Percentiles rank a stretch among this genome's conserved stretches.
Evolutionary conservation across 2,329 filamentous ascomycete species (phyloP).

Genomic region (Claviceps pusilla): DNA sequence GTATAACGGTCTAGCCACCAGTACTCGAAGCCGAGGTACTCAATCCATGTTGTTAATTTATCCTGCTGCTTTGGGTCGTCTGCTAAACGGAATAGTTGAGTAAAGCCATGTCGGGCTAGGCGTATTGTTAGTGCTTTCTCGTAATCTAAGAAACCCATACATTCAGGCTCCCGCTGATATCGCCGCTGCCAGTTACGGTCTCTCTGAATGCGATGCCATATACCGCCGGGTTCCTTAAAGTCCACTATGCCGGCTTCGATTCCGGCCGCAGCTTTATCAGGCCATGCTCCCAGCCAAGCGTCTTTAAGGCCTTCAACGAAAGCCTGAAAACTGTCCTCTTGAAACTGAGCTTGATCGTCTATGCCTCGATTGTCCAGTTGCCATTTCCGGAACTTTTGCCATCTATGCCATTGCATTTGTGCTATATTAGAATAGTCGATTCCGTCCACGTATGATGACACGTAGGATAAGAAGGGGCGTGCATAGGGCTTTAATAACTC

Average conservation of each 20-base stretch:
- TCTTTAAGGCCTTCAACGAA: conserved; percentile 5
- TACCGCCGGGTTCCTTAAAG: neutral
- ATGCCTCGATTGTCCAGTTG: conserved; percentile 14
- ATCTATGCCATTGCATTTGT: conserved; percentile 12
- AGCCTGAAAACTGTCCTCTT: conserved; percentile 9
- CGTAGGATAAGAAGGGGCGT: too few species aligned
- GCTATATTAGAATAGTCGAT: conserved; percentile 8
- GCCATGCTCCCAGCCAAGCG: too few species aligned
- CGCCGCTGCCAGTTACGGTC: conserved; percentile 4
- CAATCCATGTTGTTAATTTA: conserved; percentile 23
- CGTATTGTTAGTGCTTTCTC: conserved; percentile 11
- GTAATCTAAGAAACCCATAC: conserved; percentile 12
- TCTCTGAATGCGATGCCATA: conserved; percentile 4
- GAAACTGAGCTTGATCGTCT: conserved; percentile 1
- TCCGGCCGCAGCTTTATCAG: too few species aligned
- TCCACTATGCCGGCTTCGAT: too few species aligned
- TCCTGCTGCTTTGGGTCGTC: conserved; percentile 17
- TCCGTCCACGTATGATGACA: too few species aligned
- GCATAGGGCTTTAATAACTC: conserved; percentile 14
- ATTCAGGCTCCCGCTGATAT: conserved; percentile 7
- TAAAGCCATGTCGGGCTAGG: conserved; percentile 16
- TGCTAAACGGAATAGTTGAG: conserved; percentile 14
- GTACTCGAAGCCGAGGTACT: conserved; percentile 20
- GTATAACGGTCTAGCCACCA: conserved; percentile 12
- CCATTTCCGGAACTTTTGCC: conserved; percentile 18